A percentile compares a stretch with the other conserved stretches of the same genome.
Conservation (phyloP, 2,329 filamentous ascomycete species). For the Podosphaera fusca region DNA sequence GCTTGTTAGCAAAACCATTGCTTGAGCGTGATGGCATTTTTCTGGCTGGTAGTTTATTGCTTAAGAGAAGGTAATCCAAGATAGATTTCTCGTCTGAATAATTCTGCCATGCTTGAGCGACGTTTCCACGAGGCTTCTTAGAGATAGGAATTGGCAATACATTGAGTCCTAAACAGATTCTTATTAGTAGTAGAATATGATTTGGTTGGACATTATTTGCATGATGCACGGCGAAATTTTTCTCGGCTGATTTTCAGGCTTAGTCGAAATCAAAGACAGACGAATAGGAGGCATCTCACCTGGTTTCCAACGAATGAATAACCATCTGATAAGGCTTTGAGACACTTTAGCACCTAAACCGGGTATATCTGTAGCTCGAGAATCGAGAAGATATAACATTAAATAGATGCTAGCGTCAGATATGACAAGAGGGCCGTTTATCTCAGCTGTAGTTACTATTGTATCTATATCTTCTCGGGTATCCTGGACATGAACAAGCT, state of each 20-base stretch:
- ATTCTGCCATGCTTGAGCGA: slow-evolving; percentile 15
- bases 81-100: slow-evolving; percentile 20
- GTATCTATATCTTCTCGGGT: slow-evolving; percentile 47
- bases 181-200: slow-evolving; percentile 46
- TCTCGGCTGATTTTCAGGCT: slow-evolving; percentile 29
- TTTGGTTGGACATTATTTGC: slow-evolving; percentile 38
- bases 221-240: slow-evolving; percentile 39
- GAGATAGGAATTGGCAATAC: slow-evolving; percentile 4
- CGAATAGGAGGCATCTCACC: slow-evolving; percentile 26
- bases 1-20: neutral
- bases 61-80: slow-evolving; percentile 31
- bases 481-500: slow-evolving; percentile 42
- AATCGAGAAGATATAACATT: slow-evolving; percentile 44
- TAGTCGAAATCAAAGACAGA: neutral
- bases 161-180: slow-evolving; percentile 36
- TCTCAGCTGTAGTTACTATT: slow-evolving; percentile 53
- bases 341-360: slow-evolving; percentile 43
- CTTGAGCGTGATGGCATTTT: neutral
- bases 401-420: slow-evolving; percentile 60
- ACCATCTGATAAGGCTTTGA: slow-evolving; percentile 57
- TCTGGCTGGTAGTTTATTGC: slow-evolving; percentile 15
- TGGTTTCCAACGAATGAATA: slow-evolving; percentile 62
- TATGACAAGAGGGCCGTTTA: slow-evolving; percentile 56
- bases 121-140: slow-evolving; percentile 9
- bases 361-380: slow-evolving; percentile 43